These are phyloP conservation scores for Phytophthora capsici DNA, from an alignment of 352 stramenopile genomes.

Conservation along the genomic window DNA sequence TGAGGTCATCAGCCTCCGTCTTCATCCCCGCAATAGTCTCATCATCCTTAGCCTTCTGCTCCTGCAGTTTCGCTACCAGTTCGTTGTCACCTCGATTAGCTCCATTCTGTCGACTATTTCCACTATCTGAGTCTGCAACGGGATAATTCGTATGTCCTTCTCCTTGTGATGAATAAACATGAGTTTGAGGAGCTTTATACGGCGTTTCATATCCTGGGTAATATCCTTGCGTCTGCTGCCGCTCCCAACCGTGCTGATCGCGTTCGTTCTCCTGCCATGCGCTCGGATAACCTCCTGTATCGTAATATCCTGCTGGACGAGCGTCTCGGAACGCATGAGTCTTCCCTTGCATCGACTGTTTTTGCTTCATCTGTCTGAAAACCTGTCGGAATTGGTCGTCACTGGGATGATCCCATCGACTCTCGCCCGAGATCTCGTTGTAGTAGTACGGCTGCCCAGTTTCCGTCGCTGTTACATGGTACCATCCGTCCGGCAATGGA, in stretches of 20 bases:
- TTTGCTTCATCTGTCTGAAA: slow-evolving; percentile 53
- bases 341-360: slow-evolving; percentile 37
- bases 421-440: slow-evolving; percentile 77
- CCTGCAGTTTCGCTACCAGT: slow-evolving; percentile 32
- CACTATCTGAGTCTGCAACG: slow-evolving; percentile 20
- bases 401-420: slow-evolving; percentile 81
- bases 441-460: slow-evolving; percentile 82
- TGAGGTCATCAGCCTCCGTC: slow-evolving; percentile 26
- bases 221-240: slow-evolving; percentile 21
- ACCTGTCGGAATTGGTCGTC: slow-evolving; percentile 76
- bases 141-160: slow-evolving; percentile 17
- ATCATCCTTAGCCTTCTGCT: slow-evolving; percentile 40
- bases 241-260: slow-evolving; percentile 30
- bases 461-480: slow-evolving; percentile 66
- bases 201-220: slow-evolving; percentile 34
- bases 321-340: slow-evolving; percentile 23
- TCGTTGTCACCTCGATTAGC: slow-evolving; percentile 15
- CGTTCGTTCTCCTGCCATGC: slow-evolving; percentile 37
- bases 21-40: slow-evolving; percentile 28
- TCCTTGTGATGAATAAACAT: slow-evolving; percentile 30
- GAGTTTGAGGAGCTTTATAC: slow-evolving; percentile 26
- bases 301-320: slow-evolving; percentile 41
- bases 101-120: slow-evolving; percentile 20
- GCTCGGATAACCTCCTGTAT: slow-evolving; percentile 24
- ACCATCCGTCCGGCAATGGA: slow-evolving; percentile 71